These are phyloP conservation scores for Sporothrix curviconia DNA, from an alignment of 2,329 filamentous ascomycete species.

Conservation along the genomic window DNA sequence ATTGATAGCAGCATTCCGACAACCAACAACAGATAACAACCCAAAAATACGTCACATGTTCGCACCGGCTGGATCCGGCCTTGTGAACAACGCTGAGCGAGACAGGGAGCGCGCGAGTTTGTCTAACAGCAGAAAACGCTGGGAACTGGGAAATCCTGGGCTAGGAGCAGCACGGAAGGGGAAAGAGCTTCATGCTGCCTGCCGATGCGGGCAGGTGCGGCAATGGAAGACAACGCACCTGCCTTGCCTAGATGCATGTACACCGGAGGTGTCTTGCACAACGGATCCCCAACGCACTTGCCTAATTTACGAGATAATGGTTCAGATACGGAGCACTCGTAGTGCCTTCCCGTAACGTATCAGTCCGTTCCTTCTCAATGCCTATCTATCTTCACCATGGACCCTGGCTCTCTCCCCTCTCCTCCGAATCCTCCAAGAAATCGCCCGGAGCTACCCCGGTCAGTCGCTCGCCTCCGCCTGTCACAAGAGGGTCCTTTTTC, in stretches of 20 bases:
- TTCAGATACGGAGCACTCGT: background rate
- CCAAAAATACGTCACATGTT: constrained; percentile 14
- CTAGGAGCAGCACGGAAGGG: background rate
- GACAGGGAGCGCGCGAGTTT: background rate
- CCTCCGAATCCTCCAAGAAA: background rate
- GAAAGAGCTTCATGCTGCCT: background rate
- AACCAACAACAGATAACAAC: constrained; percentile 7
- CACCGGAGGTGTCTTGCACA: background rate
- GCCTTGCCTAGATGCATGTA: background rate
- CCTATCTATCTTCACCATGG: constrained; percentile 1
- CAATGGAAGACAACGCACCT: background rate
- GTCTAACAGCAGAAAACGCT: constrained; percentile 5
- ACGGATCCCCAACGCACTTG: background rate
- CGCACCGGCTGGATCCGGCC: constrained; percentile 10
- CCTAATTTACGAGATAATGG: background rate
- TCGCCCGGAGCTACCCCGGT: background rate
- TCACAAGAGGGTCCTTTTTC: background rate
- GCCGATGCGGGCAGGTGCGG: constrained; percentile 11
- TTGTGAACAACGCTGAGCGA: background rate
- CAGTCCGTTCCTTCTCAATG: background rate
- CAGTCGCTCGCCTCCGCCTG: background rate
- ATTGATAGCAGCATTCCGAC: constrained; percentile 14
- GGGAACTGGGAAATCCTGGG: background rate
- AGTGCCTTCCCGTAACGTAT: background rate
- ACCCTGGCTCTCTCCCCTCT: background rate